phyloP scores from a whole-genome alignment of 1,139 yeast genomes.

The Dujonia santamariae region DNA sequence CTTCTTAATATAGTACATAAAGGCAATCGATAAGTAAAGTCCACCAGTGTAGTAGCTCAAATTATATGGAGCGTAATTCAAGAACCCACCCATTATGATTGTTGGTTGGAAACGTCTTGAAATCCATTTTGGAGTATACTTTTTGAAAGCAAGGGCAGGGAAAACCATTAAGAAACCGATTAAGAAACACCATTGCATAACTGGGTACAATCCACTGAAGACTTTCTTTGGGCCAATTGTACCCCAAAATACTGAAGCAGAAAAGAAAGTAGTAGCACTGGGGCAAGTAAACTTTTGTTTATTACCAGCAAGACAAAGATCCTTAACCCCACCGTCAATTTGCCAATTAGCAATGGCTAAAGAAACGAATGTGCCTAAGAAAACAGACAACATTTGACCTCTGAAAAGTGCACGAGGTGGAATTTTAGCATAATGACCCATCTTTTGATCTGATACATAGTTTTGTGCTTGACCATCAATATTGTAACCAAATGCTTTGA shows the following conservation, averaged over 20 bases:
- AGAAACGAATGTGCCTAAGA: slow-evolving; percentile 40
- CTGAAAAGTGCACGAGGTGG: slow-evolving; percentile 61
- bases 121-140: slow-evolving; percentile 25
- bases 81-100: slow-evolving; percentile 37
- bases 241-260: slow-evolving; percentile 62
- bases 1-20: slow-evolving; percentile 46
- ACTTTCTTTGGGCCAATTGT: slow-evolving; percentile 56
- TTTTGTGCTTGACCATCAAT: slow-evolving; percentile 62
- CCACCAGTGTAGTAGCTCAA: slow-evolving; percentile 47
- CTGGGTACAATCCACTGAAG: slow-evolving; percentile 46
- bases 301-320: slow-evolving; percentile 45
- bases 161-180: slow-evolving; percentile 49
- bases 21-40: slow-evolving; percentile 35
- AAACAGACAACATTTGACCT: slow-evolving; percentile 46
- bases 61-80: slow-evolving; percentile 47
- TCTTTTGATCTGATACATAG: slow-evolving; percentile 53
- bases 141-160: slow-evolving; percentile 39
- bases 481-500: slow-evolving; percentile 58
- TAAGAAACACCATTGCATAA: slow-evolving; percentile 49
- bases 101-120: slow-evolving; percentile 43
- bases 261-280: slow-evolving; percentile 43
- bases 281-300: slow-evolving; percentile 50
- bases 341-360: slow-evolving; percentile 55
- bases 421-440: slow-evolving; percentile 57
- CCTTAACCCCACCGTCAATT: slow-evolving; percentile 29